phyloP scores from a whole-genome alignment of 1,284 basidiomycete genomes.

The Chiua sp. region DNA sequence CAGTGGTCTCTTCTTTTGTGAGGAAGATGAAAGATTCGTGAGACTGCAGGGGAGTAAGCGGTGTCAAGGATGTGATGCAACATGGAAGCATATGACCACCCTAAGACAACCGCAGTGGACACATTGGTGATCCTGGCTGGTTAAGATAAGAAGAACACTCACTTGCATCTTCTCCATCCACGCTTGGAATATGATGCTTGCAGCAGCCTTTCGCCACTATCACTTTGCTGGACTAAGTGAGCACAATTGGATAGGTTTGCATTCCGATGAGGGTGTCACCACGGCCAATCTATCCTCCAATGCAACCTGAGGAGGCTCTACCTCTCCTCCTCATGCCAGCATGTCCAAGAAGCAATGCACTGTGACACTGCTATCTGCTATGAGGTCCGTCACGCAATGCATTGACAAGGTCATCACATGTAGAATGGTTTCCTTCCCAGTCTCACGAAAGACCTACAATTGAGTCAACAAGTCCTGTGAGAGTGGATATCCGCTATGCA shows the following conservation, averaged over 20 bases:
- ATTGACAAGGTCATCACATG: not conserved
- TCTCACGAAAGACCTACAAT: not conserved
- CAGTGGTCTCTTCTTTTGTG: not conserved
- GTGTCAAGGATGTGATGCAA: not conserved
- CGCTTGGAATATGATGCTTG: not conserved
- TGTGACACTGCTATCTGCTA: not conserved
- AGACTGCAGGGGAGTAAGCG: no score
- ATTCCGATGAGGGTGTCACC: not conserved
- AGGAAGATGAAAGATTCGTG: not conserved
- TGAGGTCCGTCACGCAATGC: not conserved
- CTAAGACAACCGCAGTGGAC: no score
- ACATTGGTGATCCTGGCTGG: no score
- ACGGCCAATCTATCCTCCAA: conserved; percentile 42
- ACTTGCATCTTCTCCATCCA: not conserved
- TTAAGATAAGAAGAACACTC: no score
- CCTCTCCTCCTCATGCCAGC: not conserved
- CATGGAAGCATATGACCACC: not conserved
- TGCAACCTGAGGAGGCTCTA: not conserved
- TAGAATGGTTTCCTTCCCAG: not conserved
- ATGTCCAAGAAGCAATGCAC: not conserved
- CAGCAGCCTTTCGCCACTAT: not conserved
- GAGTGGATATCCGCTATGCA: no score
- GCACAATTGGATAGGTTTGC: not conserved
- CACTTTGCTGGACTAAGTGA: not conserved
- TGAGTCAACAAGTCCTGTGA: not conserved